A percentile compares a stretch with the other conserved stretches of the same genome.
These are phyloP conservation scores for Jackrogersella multiformis DNA, from an alignment of 495 filamentous ascomycete species.

Conservation along the genomic window DNA sequence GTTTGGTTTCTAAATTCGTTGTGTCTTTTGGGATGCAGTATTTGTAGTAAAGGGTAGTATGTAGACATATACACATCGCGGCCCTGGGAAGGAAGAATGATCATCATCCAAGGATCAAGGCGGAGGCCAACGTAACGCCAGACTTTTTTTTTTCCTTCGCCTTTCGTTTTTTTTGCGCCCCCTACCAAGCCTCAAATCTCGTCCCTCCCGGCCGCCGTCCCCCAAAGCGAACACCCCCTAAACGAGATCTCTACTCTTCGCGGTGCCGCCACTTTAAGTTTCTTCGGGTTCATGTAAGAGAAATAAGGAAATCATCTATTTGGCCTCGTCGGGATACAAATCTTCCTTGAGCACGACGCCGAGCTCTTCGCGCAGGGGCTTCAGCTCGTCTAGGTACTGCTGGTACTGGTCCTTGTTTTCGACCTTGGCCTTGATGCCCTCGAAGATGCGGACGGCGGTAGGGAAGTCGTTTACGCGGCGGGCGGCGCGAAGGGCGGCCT, in stretches of 20 bases:
- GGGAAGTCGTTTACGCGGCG: conserved; percentile 98
- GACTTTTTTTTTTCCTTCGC: conserved; percentile 13
- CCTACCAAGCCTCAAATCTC: too few species aligned
- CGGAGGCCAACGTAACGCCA: conserved; percentile 3
- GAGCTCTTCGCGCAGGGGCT: conserved; percentile 90
- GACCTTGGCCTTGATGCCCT: conserved; percentile 99
- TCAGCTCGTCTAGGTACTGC: conserved; percentile 94
- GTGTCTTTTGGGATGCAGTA: conserved; percentile 15
- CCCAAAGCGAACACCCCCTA: too few species aligned
- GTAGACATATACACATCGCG: conserved; percentile 46
- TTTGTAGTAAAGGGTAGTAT: not conserved
- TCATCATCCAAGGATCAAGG: conserved; percentile 20
- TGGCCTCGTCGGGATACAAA: conserved; percentile 81
- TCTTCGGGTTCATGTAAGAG: not conserved
- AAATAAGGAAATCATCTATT: conserved; percentile 51
- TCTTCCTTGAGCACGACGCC: conserved; percentile 92
- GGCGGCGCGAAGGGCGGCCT: conserved; percentile 89
- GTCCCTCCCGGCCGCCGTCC: too few species aligned
- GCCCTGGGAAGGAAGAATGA: conserved; percentile 28
- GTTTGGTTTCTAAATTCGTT: conserved; percentile 24
- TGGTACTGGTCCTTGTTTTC: conserved; percentile 98
- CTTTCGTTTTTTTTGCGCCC: not conserved
- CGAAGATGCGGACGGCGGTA: conserved; percentile 96
- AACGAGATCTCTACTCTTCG: too few species aligned
- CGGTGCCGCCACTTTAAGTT: too few species aligned